Percentiles rank a stretch among this genome's conserved stretches.
phyloP scores from a whole-genome alignment of 148 eudicot species.

The Oxyria digyna region DNA sequence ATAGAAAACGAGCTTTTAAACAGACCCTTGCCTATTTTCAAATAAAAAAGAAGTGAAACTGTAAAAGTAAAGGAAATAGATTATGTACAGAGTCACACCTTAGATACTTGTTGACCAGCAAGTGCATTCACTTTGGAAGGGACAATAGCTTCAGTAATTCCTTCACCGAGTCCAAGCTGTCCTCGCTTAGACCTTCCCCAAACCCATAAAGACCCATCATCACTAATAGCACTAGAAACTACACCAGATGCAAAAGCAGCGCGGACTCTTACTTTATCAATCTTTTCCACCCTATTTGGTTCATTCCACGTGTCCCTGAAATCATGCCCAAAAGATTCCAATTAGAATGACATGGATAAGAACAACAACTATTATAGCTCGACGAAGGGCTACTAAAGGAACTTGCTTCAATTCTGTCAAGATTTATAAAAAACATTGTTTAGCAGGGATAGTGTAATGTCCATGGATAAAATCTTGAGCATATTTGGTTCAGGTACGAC shows the following conservation, averaged over 20 bases:
- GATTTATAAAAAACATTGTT: background rate
- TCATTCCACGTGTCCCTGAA: slow-evolving; percentile 68
- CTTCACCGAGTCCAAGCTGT: slow-evolving; percentile 87
- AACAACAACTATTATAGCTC: background rate
- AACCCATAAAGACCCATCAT: slow-evolving; percentile 94
- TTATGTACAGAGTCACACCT: slow-evolving; percentile 50
- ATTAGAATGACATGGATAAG: background rate
- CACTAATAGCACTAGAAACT: slow-evolving; percentile 63
- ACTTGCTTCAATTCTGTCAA: background rate
- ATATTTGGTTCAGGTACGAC: background rate
- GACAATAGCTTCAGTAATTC: slow-evolving; percentile 38
- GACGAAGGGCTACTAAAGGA: background rate
- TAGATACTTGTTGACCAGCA: slow-evolving; percentile 54
- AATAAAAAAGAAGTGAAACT: background rate
- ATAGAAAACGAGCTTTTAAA: background rate
- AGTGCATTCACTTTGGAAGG: slow-evolving; percentile 76
- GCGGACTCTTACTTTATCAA: slow-evolving; percentile 45
- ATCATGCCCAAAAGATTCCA: background rate
- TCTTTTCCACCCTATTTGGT: slow-evolving; percentile 64
- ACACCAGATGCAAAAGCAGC: slow-evolving; percentile 94
- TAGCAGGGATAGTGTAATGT: background rate
- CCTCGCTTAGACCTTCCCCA: slow-evolving; percentile 99
- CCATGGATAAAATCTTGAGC: background rate
- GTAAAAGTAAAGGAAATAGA: too few relatives aligned
- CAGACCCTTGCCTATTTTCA: background rate